Conservation (phyloP, 352 stramenopile genomes). For the Pythium dissotocum region DNA sequence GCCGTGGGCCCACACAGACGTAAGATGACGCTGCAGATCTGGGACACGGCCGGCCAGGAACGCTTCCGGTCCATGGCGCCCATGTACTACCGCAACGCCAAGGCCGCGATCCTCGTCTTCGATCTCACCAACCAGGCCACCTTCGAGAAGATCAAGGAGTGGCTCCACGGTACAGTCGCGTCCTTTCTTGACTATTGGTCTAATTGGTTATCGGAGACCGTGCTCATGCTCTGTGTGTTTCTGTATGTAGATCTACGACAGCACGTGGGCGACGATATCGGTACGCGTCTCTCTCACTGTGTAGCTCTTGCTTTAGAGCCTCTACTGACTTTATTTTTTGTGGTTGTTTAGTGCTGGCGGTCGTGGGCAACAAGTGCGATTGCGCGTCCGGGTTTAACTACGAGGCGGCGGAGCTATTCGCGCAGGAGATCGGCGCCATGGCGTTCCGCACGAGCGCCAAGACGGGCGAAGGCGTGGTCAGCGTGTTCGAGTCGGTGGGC, state of each 20-base stretch:
- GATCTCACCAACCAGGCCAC: slow-evolving; percentile 73
- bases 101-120: slow-evolving; percentile 87
- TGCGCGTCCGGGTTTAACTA: slow-evolving; percentile 69
- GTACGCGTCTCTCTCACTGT: slow-evolving; percentile 12
- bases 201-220: neutral
- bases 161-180: slow-evolving; percentile 59
- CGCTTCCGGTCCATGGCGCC: slow-evolving; percentile 87
- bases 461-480: slow-evolving; percentile 73
- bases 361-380: slow-evolving; percentile 87
- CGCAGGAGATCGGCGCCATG: slow-evolving; percentile 77
- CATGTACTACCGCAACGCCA: slow-evolving; percentile 91
- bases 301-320: neutral
- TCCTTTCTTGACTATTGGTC: too few relatives aligned
- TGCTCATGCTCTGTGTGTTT: slow-evolving; percentile 6
- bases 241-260: slow-evolving; percentile 57
- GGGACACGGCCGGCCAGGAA: slow-evolving; percentile 80
- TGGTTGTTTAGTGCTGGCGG: slow-evolving; percentile 50
- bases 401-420: slow-evolving; percentile 66
- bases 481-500: slow-evolving; percentile 74
- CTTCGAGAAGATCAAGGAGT: slow-evolving; percentile 89
- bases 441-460: slow-evolving; percentile 84
- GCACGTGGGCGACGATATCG: slow-evolving; percentile 77
- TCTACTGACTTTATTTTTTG: neutral
- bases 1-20: slow-evolving; percentile 59
- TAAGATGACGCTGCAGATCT: slow-evolving; percentile 90